These are phyloP conservation scores for Neoboletus brunneissimus DNA, from an alignment of 768 basidiomycete genomes.

Conservation along the genomic window DNA sequence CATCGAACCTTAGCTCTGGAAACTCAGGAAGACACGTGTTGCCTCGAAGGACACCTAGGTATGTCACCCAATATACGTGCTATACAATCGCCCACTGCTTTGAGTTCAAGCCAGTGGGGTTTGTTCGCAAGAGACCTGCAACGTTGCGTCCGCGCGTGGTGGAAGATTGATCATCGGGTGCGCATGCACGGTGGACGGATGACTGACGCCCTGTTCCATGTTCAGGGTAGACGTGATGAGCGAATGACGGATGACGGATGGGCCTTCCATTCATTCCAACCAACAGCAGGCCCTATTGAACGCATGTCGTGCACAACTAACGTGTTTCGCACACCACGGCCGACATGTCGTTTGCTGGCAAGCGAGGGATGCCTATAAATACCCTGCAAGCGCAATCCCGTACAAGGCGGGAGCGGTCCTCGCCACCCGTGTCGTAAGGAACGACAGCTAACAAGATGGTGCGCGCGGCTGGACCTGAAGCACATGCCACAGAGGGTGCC, in stretches of 20 bases:
- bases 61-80: not conserved
- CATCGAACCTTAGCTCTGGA: constrained; percentile 17
- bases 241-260: constrained; percentile 7
- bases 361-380: not conserved
- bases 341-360: not conserved
- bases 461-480: not conserved
- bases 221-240: constrained; percentile 17
- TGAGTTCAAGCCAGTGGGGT: constrained; percentile 6
- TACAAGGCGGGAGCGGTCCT: not conserved
- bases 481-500: not conserved
- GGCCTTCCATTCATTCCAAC: constrained; percentile 14
- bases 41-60: not conserved
- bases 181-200: constrained; percentile 12
- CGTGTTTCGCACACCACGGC: constrained; percentile 1
- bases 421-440: not conserved
- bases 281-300: not conserved
- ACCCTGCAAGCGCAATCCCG: not conserved
- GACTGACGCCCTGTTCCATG: constrained; percentile 7
- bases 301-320: not conserved
- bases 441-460: not conserved
- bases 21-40: not conserved
- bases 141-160: constrained; percentile 23
- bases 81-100: not conserved
- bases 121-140: constrained; percentile 14
- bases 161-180: constrained; percentile 29